phyloP scores from a whole-genome alignment of 2,329 filamentous ascomycete genomes.

The Ceratocystis ficicola region DNA sequence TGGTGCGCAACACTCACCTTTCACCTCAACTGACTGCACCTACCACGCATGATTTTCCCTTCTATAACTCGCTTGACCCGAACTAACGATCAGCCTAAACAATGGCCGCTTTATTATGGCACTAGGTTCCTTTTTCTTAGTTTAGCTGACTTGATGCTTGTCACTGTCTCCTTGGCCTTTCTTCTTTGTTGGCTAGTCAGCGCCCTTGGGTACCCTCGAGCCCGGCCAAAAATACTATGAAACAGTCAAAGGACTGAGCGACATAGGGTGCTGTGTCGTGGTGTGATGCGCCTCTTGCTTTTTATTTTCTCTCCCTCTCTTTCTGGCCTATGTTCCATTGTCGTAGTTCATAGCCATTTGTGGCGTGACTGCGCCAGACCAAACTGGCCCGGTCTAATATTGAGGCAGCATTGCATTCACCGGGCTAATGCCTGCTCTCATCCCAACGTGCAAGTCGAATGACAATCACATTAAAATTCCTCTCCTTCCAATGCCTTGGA shows the following conservation, averaged over 20 bases:
- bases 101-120: neutral
- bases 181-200: no score
- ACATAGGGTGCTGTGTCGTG: neutral
- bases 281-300: neutral
- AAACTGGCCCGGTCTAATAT: neutral
- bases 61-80: slow-evolving; percentile 9
- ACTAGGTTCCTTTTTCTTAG: neutral
- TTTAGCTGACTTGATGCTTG: neutral
- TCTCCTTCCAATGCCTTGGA: neutral
- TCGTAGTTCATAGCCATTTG: neutral
- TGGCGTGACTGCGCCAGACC: neutral
- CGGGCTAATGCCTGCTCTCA: neutral
- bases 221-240: slow-evolving; percentile 5
- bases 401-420: neutral
- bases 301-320: neutral
- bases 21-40: slow-evolving; percentile 4
- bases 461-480: slow-evolving; percentile 8
- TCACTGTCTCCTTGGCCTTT: neutral
- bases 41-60: slow-evolving; percentile 4
- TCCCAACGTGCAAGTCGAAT: slow-evolving; percentile 4
- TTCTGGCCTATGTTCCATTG: neutral
- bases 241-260: neutral
- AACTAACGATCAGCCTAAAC: neutral
- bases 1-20: neutral
- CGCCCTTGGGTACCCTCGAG: neutral